A percentile compares a stretch with the other conserved stretches of the same genome.
phyloP scores from a whole-genome alignment of 495 filamentous ascomycete genomes.

The Hyphodiscus hymeniophilus region DNA sequence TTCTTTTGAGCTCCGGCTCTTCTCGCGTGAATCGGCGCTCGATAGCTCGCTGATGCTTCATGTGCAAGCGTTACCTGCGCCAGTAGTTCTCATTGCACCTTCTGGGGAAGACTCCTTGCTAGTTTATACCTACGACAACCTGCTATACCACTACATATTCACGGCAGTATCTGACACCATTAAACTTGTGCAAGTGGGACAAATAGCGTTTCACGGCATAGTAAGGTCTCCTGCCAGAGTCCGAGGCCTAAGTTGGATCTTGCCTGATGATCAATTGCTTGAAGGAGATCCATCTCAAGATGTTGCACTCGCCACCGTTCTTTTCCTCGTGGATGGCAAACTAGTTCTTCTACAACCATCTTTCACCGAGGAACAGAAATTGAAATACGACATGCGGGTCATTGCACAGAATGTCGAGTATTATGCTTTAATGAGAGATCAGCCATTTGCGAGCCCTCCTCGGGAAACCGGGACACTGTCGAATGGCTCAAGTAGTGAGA shows the following conservation, averaged over 20 bases:
- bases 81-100: slow-evolving; percentile 76
- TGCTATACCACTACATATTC: slow-evolving; percentile 91
- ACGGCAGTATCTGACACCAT: slow-evolving; percentile 56
- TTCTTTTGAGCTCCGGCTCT: slow-evolving; percentile 82
- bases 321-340: slow-evolving; percentile 94
- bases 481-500: not conserved
- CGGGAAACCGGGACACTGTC: not conserved
- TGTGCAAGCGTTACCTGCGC: slow-evolving; percentile 67
- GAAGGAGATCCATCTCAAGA: slow-evolving; percentile 95
- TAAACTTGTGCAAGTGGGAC: slow-evolving; percentile 82
- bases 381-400: slow-evolving; percentile 98
- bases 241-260: slow-evolving; percentile 87
- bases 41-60: slow-evolving; percentile 64
- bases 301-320: slow-evolving; percentile 84
- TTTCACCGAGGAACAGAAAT: slow-evolving; percentile 59
- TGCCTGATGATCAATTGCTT: slow-evolving; percentile 83
- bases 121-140: slow-evolving; percentile 94
- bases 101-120: slow-evolving; percentile 91
- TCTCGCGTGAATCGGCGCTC: slow-evolving; percentile 79
- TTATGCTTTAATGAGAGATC: slow-evolving; percentile 85
- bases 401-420: slow-evolving; percentile 94
- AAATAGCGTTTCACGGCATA: slow-evolving; percentile 95
- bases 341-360: slow-evolving; percentile 87
- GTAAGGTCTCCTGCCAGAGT: slow-evolving; percentile 89
- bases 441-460: slow-evolving; percentile 36